Conservation (phyloP, 257 asterid genomes). For the Echites panduratus region DNA sequence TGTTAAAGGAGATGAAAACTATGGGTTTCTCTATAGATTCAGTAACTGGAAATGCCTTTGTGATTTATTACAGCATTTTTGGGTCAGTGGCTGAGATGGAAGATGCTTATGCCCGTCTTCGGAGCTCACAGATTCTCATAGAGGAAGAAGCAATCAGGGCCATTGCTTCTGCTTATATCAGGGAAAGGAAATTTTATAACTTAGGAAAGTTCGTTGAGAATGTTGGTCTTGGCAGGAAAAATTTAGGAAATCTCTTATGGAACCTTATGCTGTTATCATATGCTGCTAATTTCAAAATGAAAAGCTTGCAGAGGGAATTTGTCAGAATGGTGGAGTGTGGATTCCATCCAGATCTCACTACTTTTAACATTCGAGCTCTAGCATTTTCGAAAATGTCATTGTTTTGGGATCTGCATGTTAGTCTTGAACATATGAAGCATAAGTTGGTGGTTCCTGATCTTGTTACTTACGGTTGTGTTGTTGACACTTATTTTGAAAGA, state of each 20-base stretch:
- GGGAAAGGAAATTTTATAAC: constrained; percentile 51
- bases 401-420: constrained; percentile 84
- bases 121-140: constrained; percentile 75
- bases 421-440: constrained; percentile 88
- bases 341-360: constrained; percentile 65
- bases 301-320: constrained; percentile 84
- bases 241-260: constrained; percentile 87
- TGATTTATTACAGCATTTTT: constrained; percentile 48
- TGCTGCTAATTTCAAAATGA: constrained; percentile 91
- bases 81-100: constrained; percentile 67
- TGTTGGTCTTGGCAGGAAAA: constrained; percentile 83
- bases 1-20: constrained; percentile 60
- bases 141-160: constrained; percentile 87
- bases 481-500: constrained; percentile 80
- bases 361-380: constrained; percentile 70
- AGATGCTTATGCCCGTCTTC: constrained; percentile 64
- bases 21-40: constrained; percentile 69
- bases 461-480: constrained; percentile 76
- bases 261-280: constrained; percentile 76
- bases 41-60: constrained; percentile 66
- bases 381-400: constrained; percentile 90
- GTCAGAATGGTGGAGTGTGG: constrained; percentile 86
- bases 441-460: constrained; percentile 72
- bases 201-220: constrained; percentile 67
- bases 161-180: constrained; percentile 62